Conservation (phyloP, 208 protist genomes). For the Trypanosoma caninum region DNA sequence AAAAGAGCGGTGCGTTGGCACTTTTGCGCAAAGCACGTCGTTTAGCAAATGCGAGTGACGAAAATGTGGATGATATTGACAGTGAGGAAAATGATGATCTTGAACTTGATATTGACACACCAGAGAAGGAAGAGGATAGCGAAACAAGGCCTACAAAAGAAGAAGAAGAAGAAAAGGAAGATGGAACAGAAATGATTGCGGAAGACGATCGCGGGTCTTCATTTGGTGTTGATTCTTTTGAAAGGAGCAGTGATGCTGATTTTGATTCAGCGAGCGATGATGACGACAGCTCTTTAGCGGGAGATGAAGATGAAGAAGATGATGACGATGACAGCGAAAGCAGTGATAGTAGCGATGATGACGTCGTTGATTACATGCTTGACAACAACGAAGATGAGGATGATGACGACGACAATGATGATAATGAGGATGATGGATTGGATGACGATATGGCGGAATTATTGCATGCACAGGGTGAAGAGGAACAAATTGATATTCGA, state of each 20-base stretch:
- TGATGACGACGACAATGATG: constrained; percentile 25
- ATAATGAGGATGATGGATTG: constrained; percentile 46
- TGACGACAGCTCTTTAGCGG: constrained; percentile 20
- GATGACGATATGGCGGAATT: constrained; percentile 62
- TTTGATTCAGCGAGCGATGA: constrained; percentile 31
- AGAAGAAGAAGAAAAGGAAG: constrained; percentile 22
- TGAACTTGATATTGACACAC: constrained; percentile 12
- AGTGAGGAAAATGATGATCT: constrained; percentile 16
- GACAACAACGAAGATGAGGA: constrained; percentile 17
- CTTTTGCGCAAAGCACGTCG: constrained; percentile 31
- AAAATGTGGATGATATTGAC: background rate
- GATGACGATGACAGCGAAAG: constrained; percentile 19
- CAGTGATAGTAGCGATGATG: background rate
- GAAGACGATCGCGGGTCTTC: constrained; percentile 27
- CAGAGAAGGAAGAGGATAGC: constrained; percentile 10
- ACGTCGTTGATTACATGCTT: background rate
- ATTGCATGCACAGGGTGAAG: constrained; percentile 24
- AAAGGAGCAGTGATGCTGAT: constrained; percentile 19
- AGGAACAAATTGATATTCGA: constrained; percentile 19
- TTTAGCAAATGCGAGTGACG: constrained; percentile 1
- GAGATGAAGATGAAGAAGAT: constrained; percentile 14
- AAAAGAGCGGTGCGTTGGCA: constrained; percentile 25
- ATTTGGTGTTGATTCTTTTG: constrained; percentile 24
- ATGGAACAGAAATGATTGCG: constrained; percentile 32
- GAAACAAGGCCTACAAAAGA: constrained; percentile 7